phyloP scores from a whole-genome alignment of 176 grass and related monocot genomes.

The Aegilops umbellulata region DNA sequence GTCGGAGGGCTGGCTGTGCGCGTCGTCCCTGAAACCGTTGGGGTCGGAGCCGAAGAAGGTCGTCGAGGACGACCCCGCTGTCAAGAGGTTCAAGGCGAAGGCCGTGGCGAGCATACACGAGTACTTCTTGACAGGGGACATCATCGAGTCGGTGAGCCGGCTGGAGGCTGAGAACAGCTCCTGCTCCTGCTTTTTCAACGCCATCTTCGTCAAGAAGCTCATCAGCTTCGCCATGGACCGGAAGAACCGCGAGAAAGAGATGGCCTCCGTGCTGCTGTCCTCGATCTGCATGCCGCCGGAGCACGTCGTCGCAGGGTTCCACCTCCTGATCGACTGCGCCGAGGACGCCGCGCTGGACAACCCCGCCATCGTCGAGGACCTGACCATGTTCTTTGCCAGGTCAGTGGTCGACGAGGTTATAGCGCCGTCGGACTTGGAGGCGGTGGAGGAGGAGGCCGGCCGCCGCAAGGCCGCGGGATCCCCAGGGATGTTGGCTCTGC shows the following conservation, averaged over 20 bases:
- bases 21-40: conserved; percentile 46
- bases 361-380: conserved; percentile 55
- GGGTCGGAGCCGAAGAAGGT: conserved; percentile 24
- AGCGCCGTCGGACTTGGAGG: conserved; percentile 58
- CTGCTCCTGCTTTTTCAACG: conserved; percentile 36
- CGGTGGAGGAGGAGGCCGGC: conserved; percentile 40
- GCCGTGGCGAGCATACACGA: conserved; percentile 36
- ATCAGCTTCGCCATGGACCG: conserved; percentile 69
- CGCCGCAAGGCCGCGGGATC: not conserved
- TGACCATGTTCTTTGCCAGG: conserved; percentile 79
- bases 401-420: conserved; percentile 73
- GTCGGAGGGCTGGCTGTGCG: conserved; percentile 64
- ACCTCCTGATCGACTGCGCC: conserved; percentile 55
- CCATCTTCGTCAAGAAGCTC: conserved; percentile 65
- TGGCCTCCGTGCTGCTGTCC: conserved; percentile 66
- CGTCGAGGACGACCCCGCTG: conserved; percentile 26
- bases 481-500: conserved; percentile 43
- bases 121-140: conserved; percentile 57
- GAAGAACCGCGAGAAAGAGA: conserved; percentile 79
- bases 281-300: conserved; percentile 59
- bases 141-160: conserved; percentile 36
- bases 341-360: conserved; percentile 81
- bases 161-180: conserved; percentile 44
- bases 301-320: conserved; percentile 65
- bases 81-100: conserved; percentile 39